Conservation (phyloP, 2,329 filamentous ascomycete genomes). For the Periconia digitata region DNA sequence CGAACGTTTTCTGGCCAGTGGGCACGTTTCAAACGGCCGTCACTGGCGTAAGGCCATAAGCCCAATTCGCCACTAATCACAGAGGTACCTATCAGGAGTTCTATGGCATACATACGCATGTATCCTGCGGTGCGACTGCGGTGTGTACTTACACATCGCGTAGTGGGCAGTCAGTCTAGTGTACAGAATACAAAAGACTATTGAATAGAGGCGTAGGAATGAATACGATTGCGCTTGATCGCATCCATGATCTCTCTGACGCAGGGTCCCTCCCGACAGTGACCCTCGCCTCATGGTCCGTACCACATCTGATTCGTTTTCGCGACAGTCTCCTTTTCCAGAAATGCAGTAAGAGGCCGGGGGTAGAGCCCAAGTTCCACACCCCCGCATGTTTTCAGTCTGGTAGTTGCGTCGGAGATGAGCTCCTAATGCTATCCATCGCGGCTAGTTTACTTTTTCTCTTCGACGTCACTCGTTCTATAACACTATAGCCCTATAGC, state of each 20-base stretch:
- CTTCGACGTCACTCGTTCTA: constrained; percentile 26
- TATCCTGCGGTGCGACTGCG: constrained; percentile 8
- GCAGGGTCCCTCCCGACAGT: constrained; percentile 14
- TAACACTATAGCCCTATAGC: constrained; percentile 1
- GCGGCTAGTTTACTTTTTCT: constrained; percentile 8
- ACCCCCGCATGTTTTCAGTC: constrained; percentile 13
- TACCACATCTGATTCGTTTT: constrained; percentile 20
- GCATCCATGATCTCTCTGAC: constrained; percentile 7
- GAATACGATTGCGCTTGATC: constrained; percentile 3
- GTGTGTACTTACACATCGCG: neutral
- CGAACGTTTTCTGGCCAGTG: constrained; percentile 12
- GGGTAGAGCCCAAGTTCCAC: constrained; percentile 5
- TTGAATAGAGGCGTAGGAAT: constrained; percentile 2
- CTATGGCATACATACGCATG: neutral
- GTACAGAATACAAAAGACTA: neutral
- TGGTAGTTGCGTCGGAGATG: constrained; percentile 22
- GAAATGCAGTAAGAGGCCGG: constrained; percentile 1
- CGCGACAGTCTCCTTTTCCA: constrained; percentile 11
- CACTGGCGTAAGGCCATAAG: neutral
- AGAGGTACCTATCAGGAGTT: neutral
- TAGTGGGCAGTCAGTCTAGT: neutral
- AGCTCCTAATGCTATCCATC: constrained; percentile 26
- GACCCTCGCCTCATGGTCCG: constrained; percentile 15
- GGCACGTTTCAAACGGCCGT: constrained; percentile 24
- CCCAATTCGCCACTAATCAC: neutral